phyloP scores from a whole-genome alignment of 306 rosid genomes.

The Carpinus fangiana region DNA sequence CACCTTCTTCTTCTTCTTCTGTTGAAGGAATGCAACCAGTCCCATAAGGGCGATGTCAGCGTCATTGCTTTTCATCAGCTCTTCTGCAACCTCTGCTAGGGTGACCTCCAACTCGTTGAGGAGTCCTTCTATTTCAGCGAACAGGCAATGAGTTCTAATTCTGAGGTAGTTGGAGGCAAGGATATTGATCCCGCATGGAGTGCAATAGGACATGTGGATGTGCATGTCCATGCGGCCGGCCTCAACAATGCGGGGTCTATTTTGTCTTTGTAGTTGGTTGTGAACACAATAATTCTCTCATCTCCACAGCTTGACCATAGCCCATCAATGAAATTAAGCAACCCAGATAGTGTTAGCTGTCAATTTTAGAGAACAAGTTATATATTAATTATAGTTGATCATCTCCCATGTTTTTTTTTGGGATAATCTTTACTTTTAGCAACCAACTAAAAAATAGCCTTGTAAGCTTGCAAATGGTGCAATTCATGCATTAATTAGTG shows the following conservation, averaged over 20 bases:
- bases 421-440: neutral
- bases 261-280: slow-evolving; percentile 25
- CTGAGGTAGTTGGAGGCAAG: slow-evolving; percentile 33
- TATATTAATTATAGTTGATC: too few species aligned
- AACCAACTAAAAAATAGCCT: neutral
- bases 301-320: slow-evolving; percentile 32
- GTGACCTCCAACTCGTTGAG: slow-evolving; percentile 32
- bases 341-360: slow-evolving; percentile 32
- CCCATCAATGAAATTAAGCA: slow-evolving; percentile 39
- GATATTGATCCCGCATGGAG: slow-evolving; percentile 25
- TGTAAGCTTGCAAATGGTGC: neutral
- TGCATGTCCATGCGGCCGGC: slow-evolving; percentile 51
- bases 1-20: slow-evolving; percentile 20
- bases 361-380: neutral
- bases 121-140: slow-evolving; percentile 27
- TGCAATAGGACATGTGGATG: slow-evolving; percentile 41
- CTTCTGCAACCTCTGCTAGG: slow-evolving; percentile 41
- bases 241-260: slow-evolving; percentile 41
- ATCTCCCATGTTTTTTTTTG: too few species aligned
- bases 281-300: slow-evolving; percentile 38
- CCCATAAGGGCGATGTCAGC: slow-evolving; percentile 18
- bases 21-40: slow-evolving; percentile 21
- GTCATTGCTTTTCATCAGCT: slow-evolving; percentile 37
- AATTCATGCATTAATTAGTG: too few species aligned
- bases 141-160: slow-evolving; percentile 19